These are phyloP conservation scores for Phytophthora vignae DNA, from an alignment of 352 stramenopile genomes.

Conservation along the genomic window DNA sequence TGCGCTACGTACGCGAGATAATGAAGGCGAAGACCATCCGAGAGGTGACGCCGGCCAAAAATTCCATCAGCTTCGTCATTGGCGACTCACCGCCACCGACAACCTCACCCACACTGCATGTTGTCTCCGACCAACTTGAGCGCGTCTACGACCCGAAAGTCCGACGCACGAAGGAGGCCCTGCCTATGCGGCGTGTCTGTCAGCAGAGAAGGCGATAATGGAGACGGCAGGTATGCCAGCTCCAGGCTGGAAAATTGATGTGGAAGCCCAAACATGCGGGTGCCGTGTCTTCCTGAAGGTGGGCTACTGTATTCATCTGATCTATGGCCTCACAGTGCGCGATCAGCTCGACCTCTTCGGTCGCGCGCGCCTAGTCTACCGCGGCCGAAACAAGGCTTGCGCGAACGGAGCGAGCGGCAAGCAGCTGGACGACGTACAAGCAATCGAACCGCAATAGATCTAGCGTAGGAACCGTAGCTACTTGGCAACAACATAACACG, in stretches of 20 bases:
- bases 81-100: no score
- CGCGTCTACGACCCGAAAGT: not conserved
- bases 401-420: not conserved
- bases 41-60: no score
- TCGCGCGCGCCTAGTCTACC: not conserved
- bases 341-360: not conserved
- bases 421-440: constrained; percentile 1
- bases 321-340: not conserved
- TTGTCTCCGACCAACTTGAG: not conserved
- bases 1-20: no score
- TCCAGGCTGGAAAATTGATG: not conserved
- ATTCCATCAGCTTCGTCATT: no score
- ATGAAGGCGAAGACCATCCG: no score
- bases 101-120: not conserved
- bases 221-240: not conserved
- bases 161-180: not conserved
- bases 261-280: constrained; percentile 7
- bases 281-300: constrained; percentile 9
- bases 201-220: constrained; percentile 5
- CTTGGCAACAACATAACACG: not conserved
- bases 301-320: constrained; percentile 10
- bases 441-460: constrained; percentile 5
- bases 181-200: constrained; percentile 1
- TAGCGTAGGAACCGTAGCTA: not conserved
- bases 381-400: constrained; percentile 2